Percentiles rank a stretch among this genome's conserved stretches.
phyloP scores from a whole-genome alignment of 331 rosid species.

The Dryas integrifolia region DNA sequence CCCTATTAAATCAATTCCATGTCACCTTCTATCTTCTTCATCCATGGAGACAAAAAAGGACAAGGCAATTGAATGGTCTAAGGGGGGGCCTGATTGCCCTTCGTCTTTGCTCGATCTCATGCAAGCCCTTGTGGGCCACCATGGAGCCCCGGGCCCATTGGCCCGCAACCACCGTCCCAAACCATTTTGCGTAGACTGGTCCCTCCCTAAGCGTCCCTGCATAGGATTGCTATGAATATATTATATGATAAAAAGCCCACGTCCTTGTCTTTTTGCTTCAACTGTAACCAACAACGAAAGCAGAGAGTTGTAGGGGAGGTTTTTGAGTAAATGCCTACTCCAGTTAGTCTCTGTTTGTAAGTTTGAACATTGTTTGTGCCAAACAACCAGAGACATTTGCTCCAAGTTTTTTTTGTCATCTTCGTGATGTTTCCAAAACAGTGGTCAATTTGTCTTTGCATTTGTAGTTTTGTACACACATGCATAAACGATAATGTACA shows the following conservation, averaged over 20 bases:
- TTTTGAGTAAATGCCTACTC: background rate
- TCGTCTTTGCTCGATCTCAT: constrained; percentile 22
- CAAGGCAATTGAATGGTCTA: constrained; percentile 38
- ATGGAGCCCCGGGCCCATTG: constrained; percentile 8
- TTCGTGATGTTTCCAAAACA: constrained; percentile 20
- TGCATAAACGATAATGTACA: too few relatives aligned
- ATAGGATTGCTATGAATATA: background rate
- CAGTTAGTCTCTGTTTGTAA: background rate
- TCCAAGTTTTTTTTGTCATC: constrained; percentile 18
- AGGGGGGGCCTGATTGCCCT: constrained; percentile 33
- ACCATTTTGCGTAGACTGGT: constrained; percentile 12
- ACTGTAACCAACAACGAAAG: background rate
- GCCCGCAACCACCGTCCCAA: constrained; percentile 24
- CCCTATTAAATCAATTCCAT: constrained; percentile 28
- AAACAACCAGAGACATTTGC: constrained; percentile 20
- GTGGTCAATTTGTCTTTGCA: constrained; percentile 13
- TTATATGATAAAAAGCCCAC: background rate
- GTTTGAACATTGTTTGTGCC: background rate
- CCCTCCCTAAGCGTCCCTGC: background rate
- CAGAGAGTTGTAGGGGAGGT: background rate
- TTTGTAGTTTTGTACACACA: background rate
- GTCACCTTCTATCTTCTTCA: constrained; percentile 26
- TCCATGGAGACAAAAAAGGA: constrained; percentile 38
- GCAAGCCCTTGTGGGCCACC: constrained; percentile 7
- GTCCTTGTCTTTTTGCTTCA: constrained; percentile 15